A percentile compares a stretch with the other conserved stretches of the same genome.
phyloP scores from a whole-genome alignment of 176 grass and related monocot species.

The Phyllostachys edulis region DNA sequence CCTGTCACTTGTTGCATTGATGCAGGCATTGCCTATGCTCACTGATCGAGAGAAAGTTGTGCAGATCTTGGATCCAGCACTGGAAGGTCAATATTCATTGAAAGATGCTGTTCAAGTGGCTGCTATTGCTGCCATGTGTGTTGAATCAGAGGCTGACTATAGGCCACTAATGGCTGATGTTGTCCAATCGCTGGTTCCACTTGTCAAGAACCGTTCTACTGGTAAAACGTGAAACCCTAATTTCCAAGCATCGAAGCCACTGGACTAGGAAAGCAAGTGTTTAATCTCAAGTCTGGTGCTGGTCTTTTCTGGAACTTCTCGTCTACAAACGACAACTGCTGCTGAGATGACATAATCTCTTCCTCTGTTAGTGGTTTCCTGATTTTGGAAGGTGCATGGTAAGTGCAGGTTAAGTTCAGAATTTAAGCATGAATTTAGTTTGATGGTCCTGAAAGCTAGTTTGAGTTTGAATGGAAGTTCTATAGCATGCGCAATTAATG shows the following conservation, averaged over 20 bases:
- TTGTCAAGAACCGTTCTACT: conserved; percentile 68
- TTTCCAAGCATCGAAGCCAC: conserved; percentile 35
- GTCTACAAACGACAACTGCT: conserved; percentile 16
- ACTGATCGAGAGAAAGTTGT: conserved; percentile 90
- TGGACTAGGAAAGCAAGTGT: conserved; percentile 19
- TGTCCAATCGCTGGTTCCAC: conserved; percentile 86
- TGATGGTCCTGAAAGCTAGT: conserved; percentile 31
- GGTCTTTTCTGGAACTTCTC: not conserved
- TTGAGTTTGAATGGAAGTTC: conserved; percentile 34
- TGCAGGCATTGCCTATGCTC: conserved; percentile 79
- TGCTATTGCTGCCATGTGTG: conserved; percentile 97
- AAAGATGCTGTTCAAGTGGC: conserved; percentile 99
- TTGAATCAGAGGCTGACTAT: conserved; percentile 96
- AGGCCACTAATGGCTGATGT: conserved; percentile 97
- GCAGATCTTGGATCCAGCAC: conserved; percentile 83
- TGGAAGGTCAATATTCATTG: conserved; percentile 92
- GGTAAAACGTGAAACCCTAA: conserved; percentile 49
- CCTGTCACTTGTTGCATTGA: conserved; percentile 29
- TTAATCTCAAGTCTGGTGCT: conserved; percentile 6
- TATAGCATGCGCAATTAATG: conserved; percentile 29
- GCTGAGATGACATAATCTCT: conserved; percentile 6
- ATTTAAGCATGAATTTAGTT: conserved; percentile 17
- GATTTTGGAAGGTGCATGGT: conserved; percentile 13
- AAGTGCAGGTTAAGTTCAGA: not conserved
- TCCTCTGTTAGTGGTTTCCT: conserved; percentile 10